These are phyloP conservation scores for Euphorbia schlechtendalii DNA, from an alignment of 441 rosid species.

Conservation along the genomic window DNA sequence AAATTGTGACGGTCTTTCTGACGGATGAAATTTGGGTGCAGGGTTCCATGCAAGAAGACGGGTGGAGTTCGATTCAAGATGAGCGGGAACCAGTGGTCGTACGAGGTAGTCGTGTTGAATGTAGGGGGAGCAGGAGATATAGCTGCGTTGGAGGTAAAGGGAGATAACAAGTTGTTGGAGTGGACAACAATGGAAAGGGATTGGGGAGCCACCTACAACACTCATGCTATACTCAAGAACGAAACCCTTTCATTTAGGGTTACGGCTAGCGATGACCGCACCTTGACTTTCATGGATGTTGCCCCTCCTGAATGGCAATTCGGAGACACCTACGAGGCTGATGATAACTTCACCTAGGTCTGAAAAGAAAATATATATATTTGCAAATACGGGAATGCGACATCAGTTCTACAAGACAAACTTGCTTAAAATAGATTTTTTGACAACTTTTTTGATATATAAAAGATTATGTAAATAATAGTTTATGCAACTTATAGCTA, in stretches of 20 bases:
- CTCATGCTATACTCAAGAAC: constrained; percentile 27
- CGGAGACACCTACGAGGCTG: constrained; percentile 39
- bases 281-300: constrained; percentile 33
- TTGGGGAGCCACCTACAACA: constrained; percentile 51
- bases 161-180: constrained; percentile 23
- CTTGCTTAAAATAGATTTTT: too few species aligned
- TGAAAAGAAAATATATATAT: too few species aligned
- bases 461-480: too few species aligned
- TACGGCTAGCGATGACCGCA: constrained; percentile 33
- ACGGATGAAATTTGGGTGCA: constrained; percentile 22
- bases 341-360: constrained; percentile 39
- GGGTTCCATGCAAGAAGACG: constrained; percentile 46
- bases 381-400: too few species aligned
- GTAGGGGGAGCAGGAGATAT: constrained; percentile 54
- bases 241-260: constrained; percentile 40
- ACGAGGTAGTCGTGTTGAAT: constrained; percentile 34
- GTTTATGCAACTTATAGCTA: too few species aligned
- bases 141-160: background rate
- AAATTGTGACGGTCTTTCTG: too few species aligned
- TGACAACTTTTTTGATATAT: too few species aligned
- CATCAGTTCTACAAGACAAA: too few species aligned
- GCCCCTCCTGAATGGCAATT: constrained; percentile 43
- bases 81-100: constrained; percentile 42
- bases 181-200: constrained; percentile 39
- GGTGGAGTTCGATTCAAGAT: constrained; percentile 50